A percentile compares a stretch with the other conserved stretches of the same genome.
phyloP scores from a whole-genome alignment of 306 rosid genomes.

The Vigna mungo region DNA sequence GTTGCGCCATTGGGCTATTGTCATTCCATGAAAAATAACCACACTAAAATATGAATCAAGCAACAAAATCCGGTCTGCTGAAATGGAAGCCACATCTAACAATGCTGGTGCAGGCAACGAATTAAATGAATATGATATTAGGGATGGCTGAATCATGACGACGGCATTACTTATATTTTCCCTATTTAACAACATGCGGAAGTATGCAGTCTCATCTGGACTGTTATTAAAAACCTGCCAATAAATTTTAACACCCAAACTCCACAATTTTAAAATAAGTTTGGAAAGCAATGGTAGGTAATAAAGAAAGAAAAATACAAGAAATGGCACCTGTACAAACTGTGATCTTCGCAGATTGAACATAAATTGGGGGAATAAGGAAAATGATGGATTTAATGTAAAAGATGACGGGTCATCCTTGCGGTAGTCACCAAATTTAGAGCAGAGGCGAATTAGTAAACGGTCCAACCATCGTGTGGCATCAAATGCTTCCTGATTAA shows the following conservation, averaged over 20 bases:
- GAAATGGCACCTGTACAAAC: slow-evolving; percentile 76
- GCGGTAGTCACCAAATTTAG: slow-evolving; percentile 89
- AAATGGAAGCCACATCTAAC: slow-evolving; percentile 87
- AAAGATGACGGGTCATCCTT: slow-evolving; percentile 90
- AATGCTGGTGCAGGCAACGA: slow-evolving; percentile 79
- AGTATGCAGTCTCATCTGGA: slow-evolving; percentile 94
- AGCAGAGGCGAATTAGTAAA: slow-evolving; percentile 82
- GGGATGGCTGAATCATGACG: slow-evolving; percentile 92
- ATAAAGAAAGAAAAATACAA: not conserved
- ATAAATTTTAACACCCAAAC: slow-evolving; percentile 34
- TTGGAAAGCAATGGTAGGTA: not conserved
- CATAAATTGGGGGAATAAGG: slow-evolving; percentile 84
- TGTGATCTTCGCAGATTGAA: slow-evolving; percentile 87
- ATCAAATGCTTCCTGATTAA: slow-evolving; percentile 80
- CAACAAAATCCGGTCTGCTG: slow-evolving; percentile 78
- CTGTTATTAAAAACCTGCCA: slow-evolving; percentile 91
- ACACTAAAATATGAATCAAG: slow-evolving; percentile 86
- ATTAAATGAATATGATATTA: slow-evolving; percentile 80
- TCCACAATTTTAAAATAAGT: slow-evolving; percentile 14
- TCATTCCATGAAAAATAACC: slow-evolving; percentile 92
- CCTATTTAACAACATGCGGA: slow-evolving; percentile 83
- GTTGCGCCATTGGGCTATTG: slow-evolving; percentile 96
- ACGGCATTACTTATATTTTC: slow-evolving; percentile 89
- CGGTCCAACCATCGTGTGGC: slow-evolving; percentile 92
- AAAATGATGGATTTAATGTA: slow-evolving; percentile 74